Percentiles rank a stretch among this genome's conserved stretches.
Conservation (phyloP, 1,284 basidiomycete species). For the Volvariella volvacea region DNA sequence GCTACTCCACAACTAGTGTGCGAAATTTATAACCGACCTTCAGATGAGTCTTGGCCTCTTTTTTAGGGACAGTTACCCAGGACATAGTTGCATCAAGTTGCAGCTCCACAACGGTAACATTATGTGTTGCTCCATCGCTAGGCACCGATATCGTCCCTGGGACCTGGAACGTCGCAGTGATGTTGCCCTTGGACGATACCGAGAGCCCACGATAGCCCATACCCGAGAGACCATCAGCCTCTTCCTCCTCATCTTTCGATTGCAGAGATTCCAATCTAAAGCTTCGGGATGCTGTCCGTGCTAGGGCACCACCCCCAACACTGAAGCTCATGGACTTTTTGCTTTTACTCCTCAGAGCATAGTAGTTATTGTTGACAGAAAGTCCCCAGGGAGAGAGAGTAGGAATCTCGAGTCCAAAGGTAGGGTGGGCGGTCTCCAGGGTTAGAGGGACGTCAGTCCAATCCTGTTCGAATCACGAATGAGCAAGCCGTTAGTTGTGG, state of each 20-base stretch:
- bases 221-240: neutral
- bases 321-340: neutral
- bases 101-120: constrained; percentile 25
- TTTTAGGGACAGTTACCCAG: constrained; percentile 30
- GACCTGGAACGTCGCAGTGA: constrained; percentile 24
- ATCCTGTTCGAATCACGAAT: constrained; percentile 8
- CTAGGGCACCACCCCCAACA: no score
- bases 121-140: constrained; percentile 22
- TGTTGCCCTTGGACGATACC: constrained; percentile 17
- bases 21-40: constrained; percentile 21
- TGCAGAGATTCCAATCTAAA: neutral
- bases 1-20: no score
- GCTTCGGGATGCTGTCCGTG: no score
- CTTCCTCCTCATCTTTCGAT: constrained; percentile 1
- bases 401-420: constrained; percentile 18
- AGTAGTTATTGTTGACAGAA: constrained; percentile 8
- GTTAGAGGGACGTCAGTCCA: constrained; percentile 23
- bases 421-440: constrained; percentile 23
- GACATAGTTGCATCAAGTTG: constrained; percentile 23
- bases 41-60: constrained; percentile 21
- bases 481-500: neutral
- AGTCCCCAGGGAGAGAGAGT: constrained; percentile 18
- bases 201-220: neutral
- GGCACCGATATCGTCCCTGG: constrained; percentile 26
- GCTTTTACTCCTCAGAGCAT: neutral